phyloP scores from a whole-genome alignment of 768 basidiomycete species.

The Lentinula lateritia region DNA sequence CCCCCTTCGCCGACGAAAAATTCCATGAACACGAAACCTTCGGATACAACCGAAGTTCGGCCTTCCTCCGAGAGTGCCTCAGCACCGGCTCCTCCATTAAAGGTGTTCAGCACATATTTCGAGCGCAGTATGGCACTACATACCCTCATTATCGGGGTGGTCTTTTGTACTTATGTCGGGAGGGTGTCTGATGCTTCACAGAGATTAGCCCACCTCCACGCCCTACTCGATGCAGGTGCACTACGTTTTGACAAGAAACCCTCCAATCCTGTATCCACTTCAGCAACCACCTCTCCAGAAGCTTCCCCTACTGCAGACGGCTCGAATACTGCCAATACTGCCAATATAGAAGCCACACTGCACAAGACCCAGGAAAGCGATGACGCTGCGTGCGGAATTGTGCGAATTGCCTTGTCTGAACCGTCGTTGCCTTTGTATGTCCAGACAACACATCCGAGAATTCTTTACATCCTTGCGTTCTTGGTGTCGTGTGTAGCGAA shows the following conservation, averaged over 20 bases:
- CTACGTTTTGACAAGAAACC: constrained; percentile 21
- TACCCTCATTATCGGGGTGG: constrained; percentile 53
- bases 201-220: constrained; percentile 55
- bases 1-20: constrained; percentile 6
- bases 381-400: constrained; percentile 12
- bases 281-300: neutral
- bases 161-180: constrained; percentile 60
- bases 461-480: constrained; percentile 60
- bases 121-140: constrained; percentile 45
- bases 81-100: constrained; percentile 9
- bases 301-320: neutral
- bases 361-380: constrained; percentile 3
- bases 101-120: constrained; percentile 18
- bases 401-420: constrained; percentile 27
- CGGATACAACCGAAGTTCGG: neutral
- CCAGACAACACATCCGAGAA: constrained; percentile 62
- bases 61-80: constrained; percentile 4
- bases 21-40: neutral
- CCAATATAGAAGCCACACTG: neutral
- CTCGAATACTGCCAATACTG: neutral
- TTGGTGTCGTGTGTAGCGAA: constrained; percentile 63
- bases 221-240: constrained; percentile 58
- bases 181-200: constrained; percentile 38
- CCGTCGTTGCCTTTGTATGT: constrained; percentile 43
- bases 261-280: constrained; percentile 20